Evolutionary conservation across 108 stramenopile species (phyloP).

Genomic region (Cyclostephanos tholiformis): DNA sequence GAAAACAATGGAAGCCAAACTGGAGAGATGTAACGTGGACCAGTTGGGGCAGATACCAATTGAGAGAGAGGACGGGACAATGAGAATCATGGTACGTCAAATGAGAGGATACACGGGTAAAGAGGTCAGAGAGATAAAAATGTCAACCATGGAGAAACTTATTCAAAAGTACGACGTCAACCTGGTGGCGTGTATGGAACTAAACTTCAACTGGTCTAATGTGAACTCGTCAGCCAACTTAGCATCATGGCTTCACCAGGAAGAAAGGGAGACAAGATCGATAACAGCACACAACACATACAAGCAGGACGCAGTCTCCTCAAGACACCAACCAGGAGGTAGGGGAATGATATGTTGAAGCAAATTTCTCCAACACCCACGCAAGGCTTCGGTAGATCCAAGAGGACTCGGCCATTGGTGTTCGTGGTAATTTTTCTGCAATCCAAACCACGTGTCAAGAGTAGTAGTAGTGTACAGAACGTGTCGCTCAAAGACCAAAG

Average conservation of each 20-base stretch:
- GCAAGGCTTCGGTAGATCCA: neutral
- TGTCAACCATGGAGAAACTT: neutral
- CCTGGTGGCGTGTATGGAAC: neutral
- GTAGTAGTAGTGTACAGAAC: neutral
- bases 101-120: neutral
- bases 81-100: neutral
- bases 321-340: neutral
- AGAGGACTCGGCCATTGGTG: neutral
- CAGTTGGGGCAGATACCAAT: too few relatives aligned
- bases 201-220: neutral
- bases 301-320: neutral
- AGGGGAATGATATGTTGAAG: neutral
- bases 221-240: neutral
- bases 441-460: neutral
- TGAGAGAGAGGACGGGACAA: neutral
- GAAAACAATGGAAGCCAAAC: too few relatives aligned
- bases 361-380: neutral
- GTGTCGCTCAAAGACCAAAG: neutral
- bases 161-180: neutral
- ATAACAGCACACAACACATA: neutral
- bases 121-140: neutral
- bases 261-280: conserved; percentile 3
- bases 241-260: neutral
- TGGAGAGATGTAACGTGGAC: too few relatives aligned
- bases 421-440: neutral